Evolutionary conservation across 1,284 basidiomycete genomes (phyloP).

Genomic region (Ceratobasidium sp.): DNA sequence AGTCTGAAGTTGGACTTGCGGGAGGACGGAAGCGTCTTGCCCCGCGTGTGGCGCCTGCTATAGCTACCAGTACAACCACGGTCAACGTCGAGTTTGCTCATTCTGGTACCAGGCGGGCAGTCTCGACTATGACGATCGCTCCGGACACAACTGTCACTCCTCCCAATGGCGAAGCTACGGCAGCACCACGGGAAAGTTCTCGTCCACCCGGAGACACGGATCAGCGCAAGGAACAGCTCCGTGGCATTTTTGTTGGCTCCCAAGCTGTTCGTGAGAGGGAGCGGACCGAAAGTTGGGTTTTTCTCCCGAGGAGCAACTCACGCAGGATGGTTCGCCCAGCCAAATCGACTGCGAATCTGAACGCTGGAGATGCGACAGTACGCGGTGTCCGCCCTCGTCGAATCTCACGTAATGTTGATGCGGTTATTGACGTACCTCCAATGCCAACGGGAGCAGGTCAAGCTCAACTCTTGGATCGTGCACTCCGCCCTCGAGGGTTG

Average conservation of each 20-base stretch:
- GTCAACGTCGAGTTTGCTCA: conserved; percentile 93
- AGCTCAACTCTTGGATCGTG: conserved; percentile 60
- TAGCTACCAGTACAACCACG: conserved; percentile 82
- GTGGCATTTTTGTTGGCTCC: conserved; percentile 37
- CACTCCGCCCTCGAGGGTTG: conserved; percentile 75
- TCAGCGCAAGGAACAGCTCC: conserved; percentile 32
- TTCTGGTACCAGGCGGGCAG: conserved; percentile 70
- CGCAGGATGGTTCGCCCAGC: conserved; percentile 16
- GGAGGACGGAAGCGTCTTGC: conserved; percentile 50
- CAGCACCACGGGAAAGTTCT: conserved; percentile 5
- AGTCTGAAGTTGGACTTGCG: conserved; percentile 45
- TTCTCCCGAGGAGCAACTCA: conserved; percentile 34
- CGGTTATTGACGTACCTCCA: conserved; percentile 67
- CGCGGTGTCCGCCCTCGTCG: conserved; percentile 45
- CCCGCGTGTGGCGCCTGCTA: conserved; percentile 78
- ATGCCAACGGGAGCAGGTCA: conserved; percentile 47
- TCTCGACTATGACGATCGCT: conserved; percentile 58
- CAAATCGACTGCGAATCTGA: conserved; percentile 44
- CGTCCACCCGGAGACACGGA: conserved; percentile 22
- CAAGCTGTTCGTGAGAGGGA: conserved; percentile 30
- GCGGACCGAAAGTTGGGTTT: conserved; percentile 25
- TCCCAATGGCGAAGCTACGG: neutral
- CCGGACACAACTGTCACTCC: conserved; percentile 25
- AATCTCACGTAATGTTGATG: conserved; percentile 73
- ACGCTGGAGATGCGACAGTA: conserved; percentile 46